Evolutionary conservation across 2,329 filamentous ascomycete genomes (phyloP).

Genomic region (Monilinia polystroma): DNA sequence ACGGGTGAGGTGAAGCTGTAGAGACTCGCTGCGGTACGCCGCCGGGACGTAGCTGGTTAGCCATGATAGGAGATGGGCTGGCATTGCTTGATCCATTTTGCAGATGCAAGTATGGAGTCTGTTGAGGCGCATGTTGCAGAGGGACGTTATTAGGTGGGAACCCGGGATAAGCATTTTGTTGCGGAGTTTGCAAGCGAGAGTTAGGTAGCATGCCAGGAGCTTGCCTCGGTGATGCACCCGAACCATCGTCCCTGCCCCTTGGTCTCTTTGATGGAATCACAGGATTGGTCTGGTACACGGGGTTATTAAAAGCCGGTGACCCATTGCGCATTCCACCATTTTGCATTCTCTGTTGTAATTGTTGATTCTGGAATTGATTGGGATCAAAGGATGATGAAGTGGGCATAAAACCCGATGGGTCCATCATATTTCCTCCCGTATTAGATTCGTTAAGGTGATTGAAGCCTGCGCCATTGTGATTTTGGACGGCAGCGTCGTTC

Average conservation of each 20-base stretch:
- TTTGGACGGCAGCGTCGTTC: slow-evolving; percentile 65
- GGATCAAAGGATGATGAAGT: slow-evolving; percentile 60
- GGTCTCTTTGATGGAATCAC: slow-evolving; percentile 89
- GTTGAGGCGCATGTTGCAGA: slow-evolving; percentile 59
- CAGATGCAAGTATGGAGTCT: slow-evolving; percentile 76
- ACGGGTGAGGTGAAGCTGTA: slow-evolving; percentile 89
- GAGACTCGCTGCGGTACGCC: slow-evolving; percentile 77
- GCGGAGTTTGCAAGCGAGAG: slow-evolving; percentile 90
- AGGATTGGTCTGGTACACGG: slow-evolving; percentile 78
- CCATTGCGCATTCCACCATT: slow-evolving; percentile 82
- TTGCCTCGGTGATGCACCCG: slow-evolving; percentile 77
- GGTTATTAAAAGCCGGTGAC: slow-evolving; percentile 74
- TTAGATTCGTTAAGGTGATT: slow-evolving; percentile 60
- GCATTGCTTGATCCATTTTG: slow-evolving; percentile 79
- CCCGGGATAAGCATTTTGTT: slow-evolving; percentile 66
- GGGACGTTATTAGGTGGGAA: slow-evolving; percentile 64
- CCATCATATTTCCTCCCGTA: slow-evolving; percentile 59
- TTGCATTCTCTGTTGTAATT: slow-evolving; percentile 61
- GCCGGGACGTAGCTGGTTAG: slow-evolving; percentile 71
- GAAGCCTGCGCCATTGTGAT: slow-evolving; percentile 69
- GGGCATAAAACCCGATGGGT: slow-evolving; percentile 63
- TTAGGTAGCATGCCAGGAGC: slow-evolving; percentile 71
- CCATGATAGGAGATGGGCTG: slow-evolving; percentile 91
- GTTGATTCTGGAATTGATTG: slow-evolving; percentile 50
- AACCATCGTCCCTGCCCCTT: slow-evolving; percentile 77